These are phyloP conservation scores for Penicillium diatomitis DNA, from an alignment of 495 filamentous ascomycete genomes.

Conservation along the genomic window DNA sequence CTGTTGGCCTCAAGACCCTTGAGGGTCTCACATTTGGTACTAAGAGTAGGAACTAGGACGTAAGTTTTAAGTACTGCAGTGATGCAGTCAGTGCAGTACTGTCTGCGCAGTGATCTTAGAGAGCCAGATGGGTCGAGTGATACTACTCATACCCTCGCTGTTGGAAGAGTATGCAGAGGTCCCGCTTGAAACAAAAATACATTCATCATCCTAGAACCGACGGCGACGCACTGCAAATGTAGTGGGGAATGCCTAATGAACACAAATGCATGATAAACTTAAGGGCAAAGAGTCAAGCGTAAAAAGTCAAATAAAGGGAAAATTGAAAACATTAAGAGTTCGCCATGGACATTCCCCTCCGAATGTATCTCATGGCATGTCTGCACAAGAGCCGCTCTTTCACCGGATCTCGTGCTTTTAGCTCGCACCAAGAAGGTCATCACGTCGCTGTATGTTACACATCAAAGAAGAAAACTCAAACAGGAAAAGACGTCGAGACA, in stretches of 20 bases:
- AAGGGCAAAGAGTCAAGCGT: not conserved
- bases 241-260: constrained; percentile 11
- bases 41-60: too few relatives aligned
- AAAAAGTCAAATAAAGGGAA: constrained; percentile 7
- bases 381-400: not conserved
- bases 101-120: too few relatives aligned
- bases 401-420: constrained; percentile 16
- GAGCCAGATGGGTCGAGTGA: too few relatives aligned
- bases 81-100: too few relatives aligned
- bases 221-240: too few relatives aligned
- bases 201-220: too few relatives aligned
- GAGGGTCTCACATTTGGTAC: too few relatives aligned
- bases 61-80: too few relatives aligned
- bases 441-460: constrained; percentile 35
- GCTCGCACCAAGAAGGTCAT: constrained; percentile 20
- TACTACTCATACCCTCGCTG: too few relatives aligned
- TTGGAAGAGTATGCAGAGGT: too few relatives aligned
- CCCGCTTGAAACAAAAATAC: too few relatives aligned
- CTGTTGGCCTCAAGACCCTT: too few relatives aligned
- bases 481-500: constrained; percentile 3
- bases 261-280: constrained; percentile 12
- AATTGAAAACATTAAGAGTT: constrained; percentile 7
- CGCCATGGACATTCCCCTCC: constrained; percentile 10
- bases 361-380: constrained; percentile 1
- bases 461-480: constrained; percentile 15